Conservation (phyloP, 2,329 filamentous ascomycete species). For the Sclerotinia trifoliorum region DNA sequence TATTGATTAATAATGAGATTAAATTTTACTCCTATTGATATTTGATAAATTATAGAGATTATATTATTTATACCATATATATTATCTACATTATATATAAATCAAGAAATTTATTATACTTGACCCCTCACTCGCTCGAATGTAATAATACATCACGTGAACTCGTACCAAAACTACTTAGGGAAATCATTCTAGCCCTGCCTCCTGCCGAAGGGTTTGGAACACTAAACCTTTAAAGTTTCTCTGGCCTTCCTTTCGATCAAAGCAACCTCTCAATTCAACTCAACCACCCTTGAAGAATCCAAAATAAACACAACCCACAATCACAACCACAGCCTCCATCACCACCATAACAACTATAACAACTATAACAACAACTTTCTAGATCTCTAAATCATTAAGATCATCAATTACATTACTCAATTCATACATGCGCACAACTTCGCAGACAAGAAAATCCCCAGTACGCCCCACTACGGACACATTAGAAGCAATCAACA, state of each 20-base stretch:
- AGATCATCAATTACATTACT: constrained; percentile 18
- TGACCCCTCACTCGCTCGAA: neutral
- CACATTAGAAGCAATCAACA: constrained; percentile 18
- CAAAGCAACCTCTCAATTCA: constrained; percentile 11
- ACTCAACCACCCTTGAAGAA: constrained; percentile 7
- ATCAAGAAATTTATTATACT: too few relatives aligned
- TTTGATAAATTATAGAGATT: too few relatives aligned
- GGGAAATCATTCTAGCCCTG: neutral
- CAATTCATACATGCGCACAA: constrained; percentile 30
- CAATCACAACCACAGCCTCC: neutral
- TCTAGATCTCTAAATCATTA: constrained; percentile 10
- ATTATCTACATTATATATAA: too few relatives aligned
- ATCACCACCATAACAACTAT: constrained; percentile 1
- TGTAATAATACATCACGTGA: neutral
- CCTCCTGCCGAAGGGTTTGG: constrained; percentile 17
- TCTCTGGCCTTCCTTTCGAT: constrained; percentile 21
- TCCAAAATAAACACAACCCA: constrained; percentile 1
- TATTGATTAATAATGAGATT: too few relatives aligned
- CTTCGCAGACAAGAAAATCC: constrained; percentile 22
- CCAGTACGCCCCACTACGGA: constrained; percentile 12
- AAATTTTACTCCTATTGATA: too few relatives aligned
- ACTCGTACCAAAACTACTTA: neutral
- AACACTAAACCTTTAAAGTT: constrained; percentile 20
- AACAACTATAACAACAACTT: neutral
- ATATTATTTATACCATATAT: too few relatives aligned